Conservation (phyloP, 1,284 basidiomycete species). For the Marasmius tenuissimus region DNA sequence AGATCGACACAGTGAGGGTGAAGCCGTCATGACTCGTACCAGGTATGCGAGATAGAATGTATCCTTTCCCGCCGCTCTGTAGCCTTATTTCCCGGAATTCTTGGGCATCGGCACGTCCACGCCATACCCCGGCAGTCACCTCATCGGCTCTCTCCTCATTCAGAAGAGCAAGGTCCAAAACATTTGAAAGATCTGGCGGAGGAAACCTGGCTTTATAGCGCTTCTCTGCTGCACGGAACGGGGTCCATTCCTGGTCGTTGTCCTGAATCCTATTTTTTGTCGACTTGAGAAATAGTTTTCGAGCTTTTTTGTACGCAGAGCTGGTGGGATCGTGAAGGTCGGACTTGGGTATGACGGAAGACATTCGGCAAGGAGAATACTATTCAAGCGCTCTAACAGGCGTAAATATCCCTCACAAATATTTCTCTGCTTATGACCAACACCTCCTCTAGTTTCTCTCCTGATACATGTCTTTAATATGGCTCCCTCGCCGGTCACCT, state of each 20-base stretch:
- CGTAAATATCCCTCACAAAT: not conserved
- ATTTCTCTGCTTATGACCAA: not conserved
- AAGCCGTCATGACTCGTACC: conserved; percentile 37
- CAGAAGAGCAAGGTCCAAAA: conserved; percentile 63
- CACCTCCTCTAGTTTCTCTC: conserved; percentile 1
- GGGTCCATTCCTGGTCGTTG: conserved; percentile 57
- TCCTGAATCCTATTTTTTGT: conserved; percentile 50
- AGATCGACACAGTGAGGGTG: conserved; percentile 10
- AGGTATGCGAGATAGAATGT: conserved; percentile 52
- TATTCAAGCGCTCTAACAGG: not conserved
- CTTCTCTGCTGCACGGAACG: conserved; percentile 76
- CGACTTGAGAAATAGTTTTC: conserved; percentile 54
- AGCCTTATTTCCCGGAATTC: conserved; percentile 31
- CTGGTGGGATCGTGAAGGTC: conserved; percentile 42
- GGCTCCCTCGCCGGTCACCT: conserved; percentile 55
- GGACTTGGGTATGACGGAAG: conserved; percentile 4
- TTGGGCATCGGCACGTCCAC: conserved; percentile 39
- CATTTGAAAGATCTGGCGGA: conserved; percentile 65
- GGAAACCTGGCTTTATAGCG: conserved; percentile 75
- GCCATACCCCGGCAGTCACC: conserved; percentile 46
- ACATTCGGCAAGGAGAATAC: not conserved
- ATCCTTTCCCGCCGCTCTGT: conserved; percentile 35
- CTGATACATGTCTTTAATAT: conserved; percentile 53
- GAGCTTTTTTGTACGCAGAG: conserved; percentile 65
- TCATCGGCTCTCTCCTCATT: conserved; percentile 40